Evolutionary conservation across 2,329 filamentous ascomycete genomes (phyloP).

Genomic region (Leptographium flavum): DNA sequence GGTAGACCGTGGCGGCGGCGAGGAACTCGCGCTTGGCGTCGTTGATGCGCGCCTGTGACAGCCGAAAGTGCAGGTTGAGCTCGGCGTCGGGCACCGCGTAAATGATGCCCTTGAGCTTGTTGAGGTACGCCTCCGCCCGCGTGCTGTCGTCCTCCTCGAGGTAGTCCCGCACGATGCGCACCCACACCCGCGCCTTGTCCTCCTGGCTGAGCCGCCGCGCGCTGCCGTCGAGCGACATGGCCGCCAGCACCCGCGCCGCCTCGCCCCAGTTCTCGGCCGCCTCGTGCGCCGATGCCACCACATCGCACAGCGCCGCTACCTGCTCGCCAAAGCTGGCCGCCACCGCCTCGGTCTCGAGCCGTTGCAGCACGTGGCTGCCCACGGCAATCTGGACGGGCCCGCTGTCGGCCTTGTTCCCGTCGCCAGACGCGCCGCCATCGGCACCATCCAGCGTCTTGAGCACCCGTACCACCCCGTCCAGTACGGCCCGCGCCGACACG

Average conservation of each 20-base stretch:
- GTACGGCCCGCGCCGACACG: slow-evolving; percentile 15
- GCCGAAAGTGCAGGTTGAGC: slow-evolving; percentile 70
- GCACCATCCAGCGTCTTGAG: slow-evolving; percentile 47
- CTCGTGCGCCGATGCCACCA: slow-evolving; percentile 75
- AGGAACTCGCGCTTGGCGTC: slow-evolving; percentile 85
- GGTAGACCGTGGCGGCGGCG: slow-evolving; percentile 75
- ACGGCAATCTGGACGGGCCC: slow-evolving; percentile 59
- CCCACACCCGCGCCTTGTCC: slow-evolving; percentile 75
- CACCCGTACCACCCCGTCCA: slow-evolving; percentile 20
- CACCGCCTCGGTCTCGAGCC: slow-evolving; percentile 35
- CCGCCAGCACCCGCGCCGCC: slow-evolving; percentile 65
- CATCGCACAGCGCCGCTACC: slow-evolving; percentile 61
- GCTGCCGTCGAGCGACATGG: slow-evolving; percentile 78
- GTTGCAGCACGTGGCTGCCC: slow-evolving; percentile 56
- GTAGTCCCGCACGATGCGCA: slow-evolving; percentile 87
- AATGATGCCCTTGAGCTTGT: slow-evolving; percentile 90
- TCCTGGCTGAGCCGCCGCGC: slow-evolving; percentile 72
- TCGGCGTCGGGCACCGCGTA: slow-evolving; percentile 61
- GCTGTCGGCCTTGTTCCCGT: no score
- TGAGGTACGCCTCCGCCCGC: slow-evolving; percentile 72
- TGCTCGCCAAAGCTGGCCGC: slow-evolving; percentile 73
- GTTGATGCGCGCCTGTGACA: slow-evolving; percentile 84
- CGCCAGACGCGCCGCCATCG: no score
- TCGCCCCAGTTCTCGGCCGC: slow-evolving; percentile 63
- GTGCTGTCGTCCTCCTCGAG: slow-evolving; percentile 88